Evolutionary conservation across 1,284 basidiomycete species (phyloP).

Genomic region (Lentinus polychrous): DNA sequence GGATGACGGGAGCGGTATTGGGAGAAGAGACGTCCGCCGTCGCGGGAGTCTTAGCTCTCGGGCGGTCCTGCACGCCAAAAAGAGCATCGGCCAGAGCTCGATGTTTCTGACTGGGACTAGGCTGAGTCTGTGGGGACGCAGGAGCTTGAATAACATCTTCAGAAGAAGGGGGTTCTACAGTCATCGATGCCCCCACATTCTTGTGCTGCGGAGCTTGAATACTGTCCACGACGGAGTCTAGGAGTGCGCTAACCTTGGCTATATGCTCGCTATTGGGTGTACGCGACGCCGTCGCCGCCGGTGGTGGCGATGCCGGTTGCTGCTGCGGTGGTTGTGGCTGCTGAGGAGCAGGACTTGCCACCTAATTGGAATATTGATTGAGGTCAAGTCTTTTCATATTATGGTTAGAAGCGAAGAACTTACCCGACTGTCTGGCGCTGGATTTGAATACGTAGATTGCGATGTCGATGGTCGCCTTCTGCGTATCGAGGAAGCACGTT

Average conservation of each 20-base stretch:
- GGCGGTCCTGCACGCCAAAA: conserved; percentile 50
- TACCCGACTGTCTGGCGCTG: conserved; percentile 45
- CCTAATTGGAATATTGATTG: conserved; percentile 27
- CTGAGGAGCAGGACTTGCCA: conserved; percentile 46
- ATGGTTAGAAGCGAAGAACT: conserved; percentile 14
- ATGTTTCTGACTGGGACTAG: conserved; percentile 48
- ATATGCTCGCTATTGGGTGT: conserved; percentile 25
- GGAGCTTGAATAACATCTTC: conserved; percentile 11
- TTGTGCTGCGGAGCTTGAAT: conserved; percentile 41
- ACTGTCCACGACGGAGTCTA: conserved; percentile 63
- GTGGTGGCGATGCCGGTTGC: conserved; percentile 18
- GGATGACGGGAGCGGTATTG: not conserved
- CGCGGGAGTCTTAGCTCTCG: conserved; percentile 15
- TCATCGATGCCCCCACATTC: conserved; percentile 15
- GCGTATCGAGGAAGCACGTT: conserved; percentile 47
- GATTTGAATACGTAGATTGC: conserved; percentile 63
- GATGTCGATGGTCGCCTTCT: conserved; percentile 68
- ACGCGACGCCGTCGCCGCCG: conserved; percentile 12
- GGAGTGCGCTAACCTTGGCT: conserved; percentile 54
- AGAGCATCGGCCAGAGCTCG: conserved; percentile 66
- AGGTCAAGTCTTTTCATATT: conserved; percentile 10
- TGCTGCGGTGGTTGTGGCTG: conserved; percentile 21
- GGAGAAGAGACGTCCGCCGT: conserved; percentile 12
- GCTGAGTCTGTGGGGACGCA: conserved; percentile 21
- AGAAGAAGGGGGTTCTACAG: conserved; percentile 19